Percentiles rank a stretch among this genome's conserved stretches.
Conservation (phyloP, 495 filamentous ascomycete genomes). For the Acidiella bohemica region DNA sequence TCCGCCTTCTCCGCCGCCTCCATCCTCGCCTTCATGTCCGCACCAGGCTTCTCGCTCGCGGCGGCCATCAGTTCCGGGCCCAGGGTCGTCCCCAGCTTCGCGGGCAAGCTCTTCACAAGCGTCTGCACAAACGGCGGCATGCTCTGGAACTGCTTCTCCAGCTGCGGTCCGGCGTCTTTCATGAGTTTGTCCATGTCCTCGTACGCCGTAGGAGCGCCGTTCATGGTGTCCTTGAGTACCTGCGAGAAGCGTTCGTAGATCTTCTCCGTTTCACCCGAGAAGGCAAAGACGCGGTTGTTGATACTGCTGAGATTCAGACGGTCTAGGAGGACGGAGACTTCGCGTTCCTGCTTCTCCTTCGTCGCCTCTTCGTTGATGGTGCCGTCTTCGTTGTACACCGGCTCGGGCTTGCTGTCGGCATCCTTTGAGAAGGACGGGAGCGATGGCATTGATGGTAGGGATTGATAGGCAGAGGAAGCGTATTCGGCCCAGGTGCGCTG, state of each 20-base stretch:
- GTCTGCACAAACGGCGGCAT: constrained; percentile 77
- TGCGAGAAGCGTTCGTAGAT: constrained; percentile 71
- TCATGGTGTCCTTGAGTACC: constrained; percentile 80
- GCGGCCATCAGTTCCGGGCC: constrained; percentile 70
- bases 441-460: constrained; percentile 10
- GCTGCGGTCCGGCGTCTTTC: constrained; percentile 59
- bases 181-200: constrained; percentile 73
- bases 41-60: constrained; percentile 54
- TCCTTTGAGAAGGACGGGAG: constrained; percentile 7
- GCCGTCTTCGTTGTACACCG: constrained; percentile 22
- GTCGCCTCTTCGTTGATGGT: constrained; percentile 31
- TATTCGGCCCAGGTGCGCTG: constrained; percentile 14
- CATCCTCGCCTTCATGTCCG: constrained; percentile 31
- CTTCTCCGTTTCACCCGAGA: constrained; percentile 66
- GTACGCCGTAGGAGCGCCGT: constrained; percentile 85
- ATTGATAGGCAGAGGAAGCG: constrained; percentile 11
- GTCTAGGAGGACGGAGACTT: constrained; percentile 64
- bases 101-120: constrained; percentile 70
- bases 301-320: constrained; percentile 63
- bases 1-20: constrained; percentile 10
- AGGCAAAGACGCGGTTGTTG: constrained; percentile 69
- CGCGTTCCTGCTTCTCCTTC: constrained; percentile 50
- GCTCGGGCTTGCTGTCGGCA: constrained; percentile 29
- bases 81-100: constrained; percentile 59
- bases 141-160: constrained; percentile 61